phyloP scores from a whole-genome alignment of 2,329 filamentous ascomycete species.

The Calonectria pseudoturangicola region DNA sequence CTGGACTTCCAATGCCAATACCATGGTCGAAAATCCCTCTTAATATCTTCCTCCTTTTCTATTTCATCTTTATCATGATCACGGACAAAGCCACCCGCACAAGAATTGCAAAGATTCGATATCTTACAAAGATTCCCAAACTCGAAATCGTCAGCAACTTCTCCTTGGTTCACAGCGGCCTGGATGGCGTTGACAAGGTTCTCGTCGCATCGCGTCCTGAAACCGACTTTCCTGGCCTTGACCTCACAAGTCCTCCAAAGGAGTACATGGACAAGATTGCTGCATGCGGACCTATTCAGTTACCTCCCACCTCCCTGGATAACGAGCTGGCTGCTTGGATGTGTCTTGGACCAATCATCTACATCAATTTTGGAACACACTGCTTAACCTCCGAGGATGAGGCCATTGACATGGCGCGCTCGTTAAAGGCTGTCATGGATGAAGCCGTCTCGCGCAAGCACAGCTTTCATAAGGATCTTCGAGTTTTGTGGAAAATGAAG shows the following conservation, averaged over 20 bases:
- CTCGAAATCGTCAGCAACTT: neutral
- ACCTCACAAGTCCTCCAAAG: neutral
- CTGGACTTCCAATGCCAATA: neutral
- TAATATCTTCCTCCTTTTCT: neutral
- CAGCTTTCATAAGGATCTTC: neutral
- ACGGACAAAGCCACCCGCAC: neutral
- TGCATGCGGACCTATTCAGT: neutral
- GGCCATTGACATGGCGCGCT: neutral
- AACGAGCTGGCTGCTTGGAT: neutral
- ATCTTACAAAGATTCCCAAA: neutral
- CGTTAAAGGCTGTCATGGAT: neutral
- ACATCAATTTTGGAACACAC: neutral
- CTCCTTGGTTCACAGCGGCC: neutral
- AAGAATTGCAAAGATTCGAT: neutral
- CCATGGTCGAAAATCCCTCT: neutral
- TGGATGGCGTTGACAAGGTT: neutral
- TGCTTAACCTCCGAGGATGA: neutral
- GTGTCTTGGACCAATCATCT: neutral
- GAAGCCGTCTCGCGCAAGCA: neutral
- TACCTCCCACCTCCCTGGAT: neutral
- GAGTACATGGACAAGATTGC: neutral
- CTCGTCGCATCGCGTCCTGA: neutral
- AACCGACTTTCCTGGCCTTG: neutral
- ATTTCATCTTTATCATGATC: neutral
- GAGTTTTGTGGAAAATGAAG: neutral